These are phyloP conservation scores for Arthrobotrys megalospora DNA, from an alignment of 2,329 filamentous ascomycete genomes.

Conservation along the genomic window DNA sequence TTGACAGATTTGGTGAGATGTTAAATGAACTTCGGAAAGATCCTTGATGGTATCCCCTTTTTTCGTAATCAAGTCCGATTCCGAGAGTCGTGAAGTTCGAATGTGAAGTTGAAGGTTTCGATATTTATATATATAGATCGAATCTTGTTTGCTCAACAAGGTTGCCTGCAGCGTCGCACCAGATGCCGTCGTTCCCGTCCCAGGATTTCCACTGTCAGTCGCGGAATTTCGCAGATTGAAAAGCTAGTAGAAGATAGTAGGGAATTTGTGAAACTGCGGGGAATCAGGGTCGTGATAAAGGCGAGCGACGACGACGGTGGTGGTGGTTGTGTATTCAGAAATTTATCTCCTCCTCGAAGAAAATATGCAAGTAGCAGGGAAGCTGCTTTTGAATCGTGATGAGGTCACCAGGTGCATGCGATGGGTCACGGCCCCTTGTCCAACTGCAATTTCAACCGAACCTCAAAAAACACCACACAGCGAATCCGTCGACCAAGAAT, in stretches of 20 bases:
- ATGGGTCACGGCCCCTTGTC: constrained; percentile 48
- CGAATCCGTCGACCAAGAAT: not conserved
- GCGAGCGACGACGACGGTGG: too few relatives aligned
- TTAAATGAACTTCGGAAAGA: not conserved
- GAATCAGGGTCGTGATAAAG: too few relatives aligned
- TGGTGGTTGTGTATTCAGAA: too few relatives aligned
- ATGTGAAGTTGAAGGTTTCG: too few relatives aligned
- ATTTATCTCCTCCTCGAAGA: too few relatives aligned
- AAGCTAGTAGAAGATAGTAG: too few relatives aligned
- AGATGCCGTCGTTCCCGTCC: not conserved
- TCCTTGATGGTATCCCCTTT: not conserved
- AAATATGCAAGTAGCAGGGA: constrained; percentile 2
- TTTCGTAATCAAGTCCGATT: too few relatives aligned
- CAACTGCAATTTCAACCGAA: constrained; percentile 11
- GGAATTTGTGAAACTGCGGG: too few relatives aligned
- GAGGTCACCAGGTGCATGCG: constrained; percentile 59
- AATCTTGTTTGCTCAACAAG: constrained; percentile 1
- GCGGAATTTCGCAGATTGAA: too few relatives aligned
- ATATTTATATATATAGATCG: too few relatives aligned
- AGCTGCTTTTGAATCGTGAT: constrained; percentile 44
- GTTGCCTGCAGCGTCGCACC: constrained; percentile 14
- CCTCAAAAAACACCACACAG: not conserved
- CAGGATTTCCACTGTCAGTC: not conserved
- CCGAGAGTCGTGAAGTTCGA: too few relatives aligned
- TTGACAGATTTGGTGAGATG: constrained; percentile 1